These are phyloP conservation scores for Botrytis medusae DNA, from an alignment of 2,329 filamentous ascomycete species.

Conservation along the genomic window DNA sequence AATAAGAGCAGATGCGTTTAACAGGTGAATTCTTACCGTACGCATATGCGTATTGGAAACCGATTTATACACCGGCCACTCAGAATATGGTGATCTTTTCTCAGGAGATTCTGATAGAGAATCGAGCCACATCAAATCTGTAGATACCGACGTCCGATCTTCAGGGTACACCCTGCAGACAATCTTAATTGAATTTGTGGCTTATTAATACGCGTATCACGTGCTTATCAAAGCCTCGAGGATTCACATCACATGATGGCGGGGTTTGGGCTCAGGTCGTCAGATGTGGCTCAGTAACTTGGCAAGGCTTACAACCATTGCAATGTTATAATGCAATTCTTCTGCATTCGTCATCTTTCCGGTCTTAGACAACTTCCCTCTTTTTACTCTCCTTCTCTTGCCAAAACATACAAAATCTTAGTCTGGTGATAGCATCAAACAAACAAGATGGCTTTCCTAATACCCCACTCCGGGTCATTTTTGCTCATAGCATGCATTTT, in stretches of 20 bases:
- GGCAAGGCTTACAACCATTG: neutral
- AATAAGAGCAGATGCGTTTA: neutral
- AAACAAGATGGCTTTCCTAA: constrained; percentile 28
- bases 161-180: neutral
- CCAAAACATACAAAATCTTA: neutral
- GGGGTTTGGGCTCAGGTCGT: constrained; percentile 18
- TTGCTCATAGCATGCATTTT: constrained; percentile 54
- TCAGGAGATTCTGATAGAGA: constrained; percentile 9
- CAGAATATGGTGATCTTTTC: constrained; percentile 1
- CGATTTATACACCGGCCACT: neutral
- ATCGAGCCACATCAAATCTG: constrained; percentile 6
- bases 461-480: constrained; percentile 31
- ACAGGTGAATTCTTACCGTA: neutral
- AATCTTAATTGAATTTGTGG: neutral
- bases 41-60: neutral
- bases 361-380: neutral
- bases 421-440: neutral
- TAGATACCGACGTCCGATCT: neutral
- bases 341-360: neutral
- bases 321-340: neutral
- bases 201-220: neutral
- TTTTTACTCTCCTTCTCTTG: too few relatives aligned
- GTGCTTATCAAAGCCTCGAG: neutral
- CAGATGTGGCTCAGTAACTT: constrained; percentile 20
- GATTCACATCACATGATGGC: constrained; percentile 12